Evolutionary conservation across 2,329 filamentous ascomycete species (phyloP), one percentile per base, ranked within the genome.

Genomic region (Nigrograna mackinnonii): DNA sequence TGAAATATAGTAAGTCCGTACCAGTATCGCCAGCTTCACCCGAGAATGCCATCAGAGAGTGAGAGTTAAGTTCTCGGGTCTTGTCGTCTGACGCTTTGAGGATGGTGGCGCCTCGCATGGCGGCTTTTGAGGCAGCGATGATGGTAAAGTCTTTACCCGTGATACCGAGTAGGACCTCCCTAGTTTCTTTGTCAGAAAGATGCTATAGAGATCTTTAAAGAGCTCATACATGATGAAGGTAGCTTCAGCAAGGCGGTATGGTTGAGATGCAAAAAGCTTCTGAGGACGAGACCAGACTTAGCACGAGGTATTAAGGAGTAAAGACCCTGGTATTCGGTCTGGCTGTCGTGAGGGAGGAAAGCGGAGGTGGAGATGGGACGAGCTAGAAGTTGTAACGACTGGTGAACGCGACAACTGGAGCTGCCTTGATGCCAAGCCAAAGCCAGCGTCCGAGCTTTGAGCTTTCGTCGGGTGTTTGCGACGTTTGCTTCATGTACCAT

Each of bases 101-200:
- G 71, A 99, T 87, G 46, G 92, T 96, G 52, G 91, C 89, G 64
- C 94, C 94, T 77, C 94, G 86, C 91, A 97, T 97, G 63, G 91
- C 89, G 68, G 94, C 94, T 79, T 99, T 97, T 52, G 91, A 97
- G 62, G 94, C 89, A 64, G 91, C 94, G 70, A 99, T 85, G 80
- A 99, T 85, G 77, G 91, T 95, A 73, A 96, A 99, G 83, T 99
- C 95, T 80, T 96, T 96, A 78, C 94, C 95, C 47, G 92, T 96
- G 72, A 99, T 96, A 66, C 94, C 94, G 60, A 99, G 83, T 69
- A 99, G 82, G 70, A 97, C 89, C 84, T 99, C 94, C 94, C 91
- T 97, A 46, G 6, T n/a, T 32, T 13, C 11, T n/a, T n/a, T 18
- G 43, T 66, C 17, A 64, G 55, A 22, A 41, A 6, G 7, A 31